phyloP scores from a whole-genome alignment of 2,329 filamentous ascomycete species.

The Pseudocercospora ulei region DNA sequence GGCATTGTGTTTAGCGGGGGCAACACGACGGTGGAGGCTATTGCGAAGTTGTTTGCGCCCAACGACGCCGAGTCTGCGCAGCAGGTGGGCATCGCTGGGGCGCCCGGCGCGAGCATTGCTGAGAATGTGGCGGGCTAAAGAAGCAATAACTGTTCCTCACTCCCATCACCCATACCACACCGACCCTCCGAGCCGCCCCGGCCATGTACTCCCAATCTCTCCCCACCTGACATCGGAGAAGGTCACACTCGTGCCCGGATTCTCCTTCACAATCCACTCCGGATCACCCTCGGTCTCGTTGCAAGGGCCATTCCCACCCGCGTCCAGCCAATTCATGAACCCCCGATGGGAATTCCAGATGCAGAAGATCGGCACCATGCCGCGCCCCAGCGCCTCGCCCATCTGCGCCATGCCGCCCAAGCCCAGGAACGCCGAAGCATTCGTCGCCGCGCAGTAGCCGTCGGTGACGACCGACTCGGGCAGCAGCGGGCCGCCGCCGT shows the following conservation, averaged over 20 bases:
- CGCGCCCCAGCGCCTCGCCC: neutral
- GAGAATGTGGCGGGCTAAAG: slow-evolving; percentile 39
- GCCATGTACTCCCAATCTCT: neutral
- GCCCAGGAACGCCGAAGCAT: neutral
- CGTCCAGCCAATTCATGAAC: neutral
- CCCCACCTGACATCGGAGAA: neutral
- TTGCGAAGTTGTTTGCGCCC: slow-evolving; percentile 46
- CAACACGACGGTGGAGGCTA: slow-evolving; percentile 55
- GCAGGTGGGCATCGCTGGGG: slow-evolving; percentile 36
- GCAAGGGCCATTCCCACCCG: neutral
- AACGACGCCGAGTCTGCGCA: slow-evolving; percentile 30
- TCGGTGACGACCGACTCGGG: too few relatives aligned
- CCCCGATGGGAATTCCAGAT: neutral
- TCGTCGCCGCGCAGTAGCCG: neutral
- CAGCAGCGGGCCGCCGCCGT: too few relatives aligned
- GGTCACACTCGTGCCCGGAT: neutral
- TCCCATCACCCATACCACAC: too few relatives aligned
- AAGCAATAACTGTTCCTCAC: slow-evolving; percentile 2
- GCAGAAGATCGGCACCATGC: slow-evolving; percentile 1
- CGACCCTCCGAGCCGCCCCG: too few relatives aligned
- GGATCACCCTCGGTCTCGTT: slow-evolving; percentile 1
- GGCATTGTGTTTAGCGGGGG: slow-evolving; percentile 55
- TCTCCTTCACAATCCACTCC: neutral
- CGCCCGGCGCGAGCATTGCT: slow-evolving; percentile 37
- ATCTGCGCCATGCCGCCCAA: neutral